Evolutionary conservation across 345 rosid genomes (phyloP).

Genomic region (Luvunga scandens): DNA sequence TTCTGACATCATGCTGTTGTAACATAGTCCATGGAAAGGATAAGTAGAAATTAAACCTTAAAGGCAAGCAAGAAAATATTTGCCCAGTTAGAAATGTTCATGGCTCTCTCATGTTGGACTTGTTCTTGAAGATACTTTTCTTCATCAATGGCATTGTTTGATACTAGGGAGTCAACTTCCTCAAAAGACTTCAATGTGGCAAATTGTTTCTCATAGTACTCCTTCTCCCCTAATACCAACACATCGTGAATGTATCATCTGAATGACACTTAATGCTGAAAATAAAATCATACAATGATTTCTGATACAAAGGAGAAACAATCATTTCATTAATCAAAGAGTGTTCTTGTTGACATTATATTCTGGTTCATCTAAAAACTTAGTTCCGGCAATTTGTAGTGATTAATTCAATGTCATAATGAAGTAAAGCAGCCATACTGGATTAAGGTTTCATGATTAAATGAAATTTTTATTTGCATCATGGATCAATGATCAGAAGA

Average conservation of each 20-base stretch:
- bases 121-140: slow-evolving; percentile 7
- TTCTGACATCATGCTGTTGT: not conserved
- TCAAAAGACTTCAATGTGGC: slow-evolving; percentile 34
- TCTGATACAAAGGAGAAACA: not conserved
- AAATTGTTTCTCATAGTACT: slow-evolving; percentile 37
- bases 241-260: not conserved
- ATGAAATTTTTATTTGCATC: too few species aligned
- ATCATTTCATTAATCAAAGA: too few species aligned
- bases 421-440: not conserved
- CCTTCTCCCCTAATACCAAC: slow-evolving; percentile 29
- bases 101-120: slow-evolving; percentile 29
- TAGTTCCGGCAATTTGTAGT: not conserved
- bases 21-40: not conserved
- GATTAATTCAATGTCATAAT: too few species aligned
- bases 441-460: not conserved
- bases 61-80: slow-evolving; percentile 21
- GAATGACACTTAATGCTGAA: not conserved
- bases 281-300: not conserved
- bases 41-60: slow-evolving; percentile 15
- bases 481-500: not conserved
- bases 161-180: slow-evolving; percentile 25
- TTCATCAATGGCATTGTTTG: slow-evolving; percentile 10
- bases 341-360: not conserved
- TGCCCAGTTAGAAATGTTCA: slow-evolving; percentile 29
- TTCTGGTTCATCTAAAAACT: not conserved